A percentile compares a stretch with the other conserved stretches of the same genome.
These are phyloP conservation scores for Phoma sp. DNA, from an alignment of 2,329 filamentous ascomycete genomes.

Conservation along the genomic window DNA sequence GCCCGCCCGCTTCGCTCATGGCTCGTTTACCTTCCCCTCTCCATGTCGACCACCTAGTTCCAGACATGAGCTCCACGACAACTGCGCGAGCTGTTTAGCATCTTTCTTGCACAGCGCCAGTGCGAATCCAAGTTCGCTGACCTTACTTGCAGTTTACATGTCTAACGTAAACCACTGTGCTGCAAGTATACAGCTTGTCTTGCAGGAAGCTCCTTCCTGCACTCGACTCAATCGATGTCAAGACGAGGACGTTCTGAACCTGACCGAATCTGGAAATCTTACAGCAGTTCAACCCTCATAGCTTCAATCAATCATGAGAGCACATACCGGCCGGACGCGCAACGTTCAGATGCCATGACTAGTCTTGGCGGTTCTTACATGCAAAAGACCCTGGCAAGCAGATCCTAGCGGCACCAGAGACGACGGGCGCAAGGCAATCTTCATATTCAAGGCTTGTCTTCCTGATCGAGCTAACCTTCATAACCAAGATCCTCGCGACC, in stretches of 20 bases:
- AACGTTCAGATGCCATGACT: neutral
- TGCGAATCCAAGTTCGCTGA: no score
- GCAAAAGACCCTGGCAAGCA: neutral
- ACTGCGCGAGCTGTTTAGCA: no score
- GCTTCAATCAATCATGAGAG: neutral
- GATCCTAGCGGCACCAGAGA: neutral
- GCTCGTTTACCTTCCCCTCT: neutral
- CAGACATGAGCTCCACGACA: neutral
- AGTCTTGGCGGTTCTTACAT: neutral
- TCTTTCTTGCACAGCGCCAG: neutral
- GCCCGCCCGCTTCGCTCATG: slow-evolving; percentile 1
- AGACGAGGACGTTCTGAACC: neutral
- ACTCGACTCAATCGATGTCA: neutral
- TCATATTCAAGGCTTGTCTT: neutral
- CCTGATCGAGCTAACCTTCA: neutral
- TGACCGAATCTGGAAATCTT: neutral
- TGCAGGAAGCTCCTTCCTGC: neutral
- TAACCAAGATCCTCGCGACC: neutral
- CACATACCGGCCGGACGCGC: neutral
- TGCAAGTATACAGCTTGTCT: neutral
- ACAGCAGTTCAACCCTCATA: neutral
- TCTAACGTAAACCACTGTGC: neutral
- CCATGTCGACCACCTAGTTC: neutral
- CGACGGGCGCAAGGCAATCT: neutral
- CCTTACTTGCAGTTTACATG: neutral